Conservation (phyloP, 805 yeast genomes). For the Myxozyma kluyveri region DNA sequence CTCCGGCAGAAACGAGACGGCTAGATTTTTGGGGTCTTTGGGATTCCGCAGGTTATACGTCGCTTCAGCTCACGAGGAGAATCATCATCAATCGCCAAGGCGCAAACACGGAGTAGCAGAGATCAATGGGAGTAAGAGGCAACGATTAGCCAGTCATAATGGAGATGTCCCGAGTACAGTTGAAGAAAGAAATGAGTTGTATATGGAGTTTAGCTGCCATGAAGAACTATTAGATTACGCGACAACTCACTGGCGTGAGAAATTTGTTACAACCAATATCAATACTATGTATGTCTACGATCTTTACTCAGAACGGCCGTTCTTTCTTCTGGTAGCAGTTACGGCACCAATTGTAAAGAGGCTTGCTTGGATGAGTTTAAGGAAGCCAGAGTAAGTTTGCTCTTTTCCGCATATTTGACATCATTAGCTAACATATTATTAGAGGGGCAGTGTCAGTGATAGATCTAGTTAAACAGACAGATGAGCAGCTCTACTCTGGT, state of each 20-base stretch:
- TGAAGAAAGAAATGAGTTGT: too few species aligned
- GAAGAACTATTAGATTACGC: slow-evolving; percentile 56
- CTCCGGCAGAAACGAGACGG: slow-evolving; percentile 66
- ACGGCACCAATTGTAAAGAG: slow-evolving; percentile 68
- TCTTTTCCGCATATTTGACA: too few species aligned
- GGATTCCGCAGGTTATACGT: slow-evolving; percentile 25
- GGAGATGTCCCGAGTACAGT: too few species aligned
- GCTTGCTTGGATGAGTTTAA: slow-evolving; percentile 34
- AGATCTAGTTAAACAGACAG: slow-evolving; percentile 41
- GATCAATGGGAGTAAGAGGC: background rate
- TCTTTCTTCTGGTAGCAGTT: slow-evolving; percentile 72
- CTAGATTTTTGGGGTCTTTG: slow-evolving; percentile 49
- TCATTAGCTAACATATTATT: too few species aligned
- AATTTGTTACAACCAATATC: slow-evolving; percentile 59
- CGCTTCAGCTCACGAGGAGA: slow-evolving; percentile 5
- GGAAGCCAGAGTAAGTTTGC: too few species aligned
- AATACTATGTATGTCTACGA: slow-evolving; percentile 42
- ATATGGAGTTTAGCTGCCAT: slow-evolving; percentile 40
- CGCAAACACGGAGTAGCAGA: slow-evolving; percentile 27
- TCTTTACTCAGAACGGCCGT: slow-evolving; percentile 64
- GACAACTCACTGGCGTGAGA: slow-evolving; percentile 62
- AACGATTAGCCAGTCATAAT: too few species aligned
- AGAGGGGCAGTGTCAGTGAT: slow-evolving; percentile 32
- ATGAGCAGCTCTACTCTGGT: slow-evolving; percentile 36
- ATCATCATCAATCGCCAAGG: slow-evolving; percentile 20